Evolutionary conservation across 495 filamentous ascomycete genomes (phyloP), one percentile per base, ranked within the genome.

Genomic region (Aspergillus steynii): DNA sequence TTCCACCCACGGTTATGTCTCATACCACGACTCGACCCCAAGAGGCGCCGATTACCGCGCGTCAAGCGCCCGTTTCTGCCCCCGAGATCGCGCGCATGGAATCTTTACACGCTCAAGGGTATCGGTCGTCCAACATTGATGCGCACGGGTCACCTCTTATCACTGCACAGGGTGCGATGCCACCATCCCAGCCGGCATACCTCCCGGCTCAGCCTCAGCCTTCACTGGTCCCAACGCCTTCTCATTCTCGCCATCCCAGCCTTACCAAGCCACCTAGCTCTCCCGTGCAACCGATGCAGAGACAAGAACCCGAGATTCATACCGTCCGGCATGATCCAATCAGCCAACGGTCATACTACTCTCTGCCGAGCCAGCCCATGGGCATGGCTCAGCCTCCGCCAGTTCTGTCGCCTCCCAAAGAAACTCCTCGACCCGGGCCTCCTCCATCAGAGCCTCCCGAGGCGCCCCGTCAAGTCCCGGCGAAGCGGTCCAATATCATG

Each of bases 401-500:
- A 10, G 65, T 69, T 14, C 54, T 80, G 34, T 82, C 77, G 12
- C 78, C 80, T 14, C 68, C 74, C 4, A 77, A 75, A 65, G 82
- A 83, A 50, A 48, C 61, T 12, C 59, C 67, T 25, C 75, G 77
- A 31, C 66, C 74, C 3, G 76, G 69, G 50, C 73, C 72, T 8
- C 74, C 74, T 15, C 77, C 79, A 15, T 63, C 63, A 26, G 75
- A 73, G 61, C 66, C 68, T n/a, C 60, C 77, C 0, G 80, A 80
- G 55, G 65, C 74, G 34, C 71, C 81, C 53, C 75, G 76, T 32
- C 80, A 80, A 48, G 78, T 80, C 28, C 80, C 76, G 48, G 82
- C 82, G 5, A 86, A 86, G 60, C 81, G 79, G 31, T 86, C 83
- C 15, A 86, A 82, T 47, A 85, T 86, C 50, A 83, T 85, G 79